Percentiles rank a stretch among this genome's conserved stretches.
phyloP scores from a whole-genome alignment of 2,329 filamentous ascomycete species.

The Aspergillus ochraceoroseus region DNA sequence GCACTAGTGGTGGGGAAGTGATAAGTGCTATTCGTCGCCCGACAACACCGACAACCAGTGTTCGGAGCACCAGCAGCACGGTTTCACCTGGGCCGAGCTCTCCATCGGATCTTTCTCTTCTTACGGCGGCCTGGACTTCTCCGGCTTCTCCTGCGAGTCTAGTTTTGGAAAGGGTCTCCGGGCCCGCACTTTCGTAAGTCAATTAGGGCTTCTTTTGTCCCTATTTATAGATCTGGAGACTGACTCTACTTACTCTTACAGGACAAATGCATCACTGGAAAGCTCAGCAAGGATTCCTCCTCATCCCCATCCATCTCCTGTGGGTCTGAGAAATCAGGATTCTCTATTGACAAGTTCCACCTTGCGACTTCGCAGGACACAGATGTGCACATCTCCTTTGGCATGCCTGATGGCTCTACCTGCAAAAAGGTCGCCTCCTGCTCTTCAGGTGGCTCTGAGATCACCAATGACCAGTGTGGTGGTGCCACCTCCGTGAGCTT shows the following conservation, averaged over 20 bases:
- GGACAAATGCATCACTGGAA: constrained; percentile 59
- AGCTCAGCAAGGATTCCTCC: constrained; percentile 37
- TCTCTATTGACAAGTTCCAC: constrained; percentile 72
- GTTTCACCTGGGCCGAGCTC: constrained; percentile 69
- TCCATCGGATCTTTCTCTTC: constrained; percentile 55
- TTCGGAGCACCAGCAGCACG: constrained; percentile 60
- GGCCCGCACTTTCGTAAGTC: constrained; percentile 12
- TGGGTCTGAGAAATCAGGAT: constrained; percentile 52
- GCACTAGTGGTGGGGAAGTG: constrained; percentile 47
- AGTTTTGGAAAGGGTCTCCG: constrained; percentile 42
- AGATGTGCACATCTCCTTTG: constrained; percentile 79
- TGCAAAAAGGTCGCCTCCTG: constrained; percentile 76
- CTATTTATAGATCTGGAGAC: background rate
- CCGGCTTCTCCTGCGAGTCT: constrained; percentile 64
- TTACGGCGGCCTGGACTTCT: constrained; percentile 71
- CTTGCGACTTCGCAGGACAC: constrained; percentile 69
- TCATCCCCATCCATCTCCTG: constrained; percentile 58
- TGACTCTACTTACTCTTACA: constrained; percentile 23
- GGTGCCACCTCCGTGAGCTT: constrained; percentile 79
- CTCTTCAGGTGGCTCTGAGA: constrained; percentile 60
- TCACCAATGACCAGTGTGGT: constrained; percentile 86
- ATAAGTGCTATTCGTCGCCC: constrained; percentile 60
- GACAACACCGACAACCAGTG: constrained; percentile 73
- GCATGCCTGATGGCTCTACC: constrained; percentile 72
- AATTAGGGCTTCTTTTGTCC: background rate